These are phyloP conservation scores for Fonsecaea multimorphosa DNA, from an alignment of 2,329 filamentous ascomycete genomes.

Conservation along the genomic window DNA sequence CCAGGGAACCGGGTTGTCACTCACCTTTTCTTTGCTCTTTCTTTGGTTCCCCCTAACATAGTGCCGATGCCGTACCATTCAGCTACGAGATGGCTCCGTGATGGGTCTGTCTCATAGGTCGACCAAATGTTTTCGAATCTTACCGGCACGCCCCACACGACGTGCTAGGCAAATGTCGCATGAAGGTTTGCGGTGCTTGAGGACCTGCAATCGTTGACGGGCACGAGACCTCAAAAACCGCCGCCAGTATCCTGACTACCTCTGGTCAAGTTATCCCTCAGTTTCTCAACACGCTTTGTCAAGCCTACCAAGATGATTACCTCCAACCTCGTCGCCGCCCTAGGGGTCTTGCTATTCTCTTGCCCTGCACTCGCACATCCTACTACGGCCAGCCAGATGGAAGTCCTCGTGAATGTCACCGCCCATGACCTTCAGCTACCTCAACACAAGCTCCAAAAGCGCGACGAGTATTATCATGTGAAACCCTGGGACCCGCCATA, in stretches of 20 bases:
- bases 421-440: neutral
- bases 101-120: neutral
- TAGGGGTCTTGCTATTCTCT: neutral
- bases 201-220: neutral
- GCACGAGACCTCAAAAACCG: neutral
- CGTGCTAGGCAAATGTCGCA: neutral
- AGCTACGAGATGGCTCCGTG: neutral
- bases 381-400: neutral
- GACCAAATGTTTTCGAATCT: neutral
- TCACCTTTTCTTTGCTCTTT: neutral
- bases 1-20: neutral
- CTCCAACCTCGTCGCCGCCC: neutral
- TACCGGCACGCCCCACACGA: neutral
- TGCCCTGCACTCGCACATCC: neutral
- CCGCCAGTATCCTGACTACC: neutral
- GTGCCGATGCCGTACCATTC: neutral
- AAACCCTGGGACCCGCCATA: conserved; percentile 4
- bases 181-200: neutral
- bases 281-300: neutral
- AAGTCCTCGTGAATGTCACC: neutral
- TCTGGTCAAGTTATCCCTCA: neutral
- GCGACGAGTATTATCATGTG: neutral
- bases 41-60: neutral
- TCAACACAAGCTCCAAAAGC: neutral
- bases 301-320: neutral